Evolutionary conservation across 345 rosid species (phyloP).

Genomic region (Melaleuca alternifolia): DNA sequence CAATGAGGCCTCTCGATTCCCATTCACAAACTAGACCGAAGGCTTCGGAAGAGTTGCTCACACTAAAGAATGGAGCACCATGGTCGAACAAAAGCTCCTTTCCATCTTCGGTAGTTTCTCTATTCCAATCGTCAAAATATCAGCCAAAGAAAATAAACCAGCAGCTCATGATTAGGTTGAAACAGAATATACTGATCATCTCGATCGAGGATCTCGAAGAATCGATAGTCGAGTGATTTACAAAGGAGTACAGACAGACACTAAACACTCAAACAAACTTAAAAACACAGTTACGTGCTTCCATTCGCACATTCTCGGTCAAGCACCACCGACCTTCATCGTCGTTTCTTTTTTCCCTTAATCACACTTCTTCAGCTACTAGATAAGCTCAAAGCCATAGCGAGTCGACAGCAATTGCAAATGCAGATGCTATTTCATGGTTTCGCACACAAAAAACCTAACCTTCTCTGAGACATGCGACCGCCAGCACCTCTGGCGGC

Average conservation of each 20-base stretch:
- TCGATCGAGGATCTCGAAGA: neutral
- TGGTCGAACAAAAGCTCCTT: constrained; percentile 67
- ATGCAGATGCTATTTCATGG: neutral
- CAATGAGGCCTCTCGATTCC: constrained; percentile 60
- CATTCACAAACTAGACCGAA: constrained; percentile 51
- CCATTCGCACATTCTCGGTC: neutral
- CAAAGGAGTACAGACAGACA: neutral
- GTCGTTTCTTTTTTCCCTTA: neutral
- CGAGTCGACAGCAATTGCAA: neutral
- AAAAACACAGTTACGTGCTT: neutral
- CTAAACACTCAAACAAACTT: neutral
- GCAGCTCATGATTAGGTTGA: neutral
- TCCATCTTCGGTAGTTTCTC: constrained; percentile 62
- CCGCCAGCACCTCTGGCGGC: constrained; percentile 84
- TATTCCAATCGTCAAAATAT: neutral
- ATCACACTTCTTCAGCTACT: neutral
- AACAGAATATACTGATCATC: neutral
- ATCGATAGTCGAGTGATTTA: neutral
- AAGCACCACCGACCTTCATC: neutral
- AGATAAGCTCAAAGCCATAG: neutral
- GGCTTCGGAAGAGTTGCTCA: constrained; percentile 33
- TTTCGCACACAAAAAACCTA: neutral
- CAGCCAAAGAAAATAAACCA: neutral
- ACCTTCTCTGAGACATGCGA: constrained; percentile 90
- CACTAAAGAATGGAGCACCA: constrained; percentile 70